Evolutionary conservation across 495 filamentous ascomycete species (phyloP), one percentile per base, ranked within the genome.

Genomic region (Aspergillus panamensis): DNA sequence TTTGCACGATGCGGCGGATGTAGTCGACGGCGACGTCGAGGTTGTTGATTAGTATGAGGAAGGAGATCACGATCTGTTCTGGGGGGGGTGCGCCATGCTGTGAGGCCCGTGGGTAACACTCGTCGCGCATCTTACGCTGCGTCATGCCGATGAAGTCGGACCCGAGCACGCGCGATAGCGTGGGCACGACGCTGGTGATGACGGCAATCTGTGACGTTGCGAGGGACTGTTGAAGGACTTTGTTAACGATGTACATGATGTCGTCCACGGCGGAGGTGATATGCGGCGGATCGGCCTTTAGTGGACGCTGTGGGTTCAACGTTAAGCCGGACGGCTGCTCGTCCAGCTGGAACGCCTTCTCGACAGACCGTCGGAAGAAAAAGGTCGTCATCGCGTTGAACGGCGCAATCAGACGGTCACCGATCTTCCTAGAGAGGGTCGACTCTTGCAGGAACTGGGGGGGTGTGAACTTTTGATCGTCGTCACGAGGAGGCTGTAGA

Each of bases 171-270:
- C 90, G 83, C 40, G 84, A 82, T n/a, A 96, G 79, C 0, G 85
- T 87, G 2, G 92, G 87, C 37, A 97, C 79, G 8, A 96, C 90
- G 43, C 81, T 86, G 51, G 82, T 83, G 20, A 93, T 78, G 17
- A 96, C 85, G 6, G 80, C 77, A 52, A 83, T 74, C 66, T 96
- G 92, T 0, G 89, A 90, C 6, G 94, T 97, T 1, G 89, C 84
- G 42, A 97, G 79, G 6, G 91, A 87, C 58, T 91, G 87, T 48
- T 91, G 86, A 39, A 97, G 78, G 40, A 96, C 87, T 49, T 92
- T 88, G 67, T 95, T 93, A 66, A 96, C 91, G 60, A 97, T 96
- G 74, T 97, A 98, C 95, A 97, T 97, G 54, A 97, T 92, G 72
- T 96, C 94, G 76, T 97, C 94, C 8, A 98, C 92, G 1, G 94